Evolutionary conservation across 2,329 filamentous ascomycete species (phyloP).

Genomic region (Apiospora malaysiana): DNA sequence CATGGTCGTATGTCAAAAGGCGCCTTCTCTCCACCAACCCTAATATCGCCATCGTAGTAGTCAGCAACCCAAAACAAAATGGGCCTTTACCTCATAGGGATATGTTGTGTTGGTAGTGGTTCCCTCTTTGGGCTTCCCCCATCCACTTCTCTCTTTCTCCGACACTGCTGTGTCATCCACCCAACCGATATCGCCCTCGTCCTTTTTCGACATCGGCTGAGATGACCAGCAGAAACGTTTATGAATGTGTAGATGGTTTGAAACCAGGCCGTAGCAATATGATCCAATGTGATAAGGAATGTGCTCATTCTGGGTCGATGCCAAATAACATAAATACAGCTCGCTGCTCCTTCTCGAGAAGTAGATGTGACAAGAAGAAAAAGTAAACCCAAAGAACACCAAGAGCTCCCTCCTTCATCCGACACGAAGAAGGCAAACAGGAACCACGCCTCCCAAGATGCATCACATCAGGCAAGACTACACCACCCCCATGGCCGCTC

Average conservation of each 20-base stretch:
- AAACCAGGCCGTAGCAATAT: not conserved
- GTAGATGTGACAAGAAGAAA: not conserved
- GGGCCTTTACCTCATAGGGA: slow-evolving; percentile 13
- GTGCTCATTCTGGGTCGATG: not conserved
- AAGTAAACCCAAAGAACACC: not conserved
- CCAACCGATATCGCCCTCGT: slow-evolving; percentile 3
- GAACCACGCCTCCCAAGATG: not conserved
- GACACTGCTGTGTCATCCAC: not conserved
- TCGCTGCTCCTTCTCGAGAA: not conserved
- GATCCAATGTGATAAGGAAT: not conserved
- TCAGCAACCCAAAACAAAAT: not conserved
- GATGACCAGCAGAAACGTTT: slow-evolving; percentile 12
- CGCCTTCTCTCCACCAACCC: not conserved
- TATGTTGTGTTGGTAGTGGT: not conserved
- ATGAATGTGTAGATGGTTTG: slow-evolving; percentile 11
- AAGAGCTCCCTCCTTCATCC: no score
- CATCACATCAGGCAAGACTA: not conserved
- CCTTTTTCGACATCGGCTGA: not conserved
- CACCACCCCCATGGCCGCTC: not conserved
- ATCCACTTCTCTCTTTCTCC: not conserved
- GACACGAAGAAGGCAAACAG: not conserved
- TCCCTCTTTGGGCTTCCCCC: not conserved
- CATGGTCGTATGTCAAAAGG: slow-evolving; percentile 4
- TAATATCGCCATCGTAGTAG: slow-evolving; percentile 9
- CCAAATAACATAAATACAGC: not conserved